phyloP scores from a whole-genome alignment of 2,329 filamentous ascomycete genomes.

The Cladosporium sp. region DNA sequence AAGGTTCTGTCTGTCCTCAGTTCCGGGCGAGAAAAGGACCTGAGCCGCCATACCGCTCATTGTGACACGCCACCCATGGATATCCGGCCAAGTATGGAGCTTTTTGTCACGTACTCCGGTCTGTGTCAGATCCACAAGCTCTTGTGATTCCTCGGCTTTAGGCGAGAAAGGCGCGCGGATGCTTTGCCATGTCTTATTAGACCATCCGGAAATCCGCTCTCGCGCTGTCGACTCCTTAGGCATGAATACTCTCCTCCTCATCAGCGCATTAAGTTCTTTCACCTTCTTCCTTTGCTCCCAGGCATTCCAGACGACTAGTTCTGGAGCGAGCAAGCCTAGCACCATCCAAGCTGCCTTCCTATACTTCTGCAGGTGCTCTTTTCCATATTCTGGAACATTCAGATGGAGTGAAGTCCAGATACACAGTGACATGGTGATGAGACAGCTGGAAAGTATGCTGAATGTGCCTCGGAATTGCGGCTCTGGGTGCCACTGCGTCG shows the following conservation, averaged over 20 bases:
- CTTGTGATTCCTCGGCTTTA: not conserved
- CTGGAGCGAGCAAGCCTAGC: constrained; percentile 22
- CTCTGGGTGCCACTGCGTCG: constrained; percentile 21
- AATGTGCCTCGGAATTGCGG: constrained; percentile 22
- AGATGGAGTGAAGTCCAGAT: constrained; percentile 26
- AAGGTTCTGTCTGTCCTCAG: not conserved
- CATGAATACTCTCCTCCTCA: constrained; percentile 11
- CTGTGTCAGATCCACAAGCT: not conserved
- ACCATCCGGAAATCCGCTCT: not conserved
- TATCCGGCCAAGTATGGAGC: constrained; percentile 22
- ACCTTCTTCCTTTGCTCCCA: not conserved
- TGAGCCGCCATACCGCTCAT: constrained; percentile 25
- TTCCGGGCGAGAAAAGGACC: not conserved
- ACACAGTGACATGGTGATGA: constrained; percentile 23
- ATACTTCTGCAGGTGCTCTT: constrained; percentile 14
- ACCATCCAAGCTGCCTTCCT: constrained; percentile 21
- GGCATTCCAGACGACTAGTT: constrained; percentile 19
- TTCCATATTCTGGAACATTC: constrained; percentile 22
- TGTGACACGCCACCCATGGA: constrained; percentile 24
- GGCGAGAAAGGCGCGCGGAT: not conserved
- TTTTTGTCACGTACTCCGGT: not conserved
- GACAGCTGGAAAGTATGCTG: constrained; percentile 21
- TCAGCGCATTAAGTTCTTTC: not conserved
- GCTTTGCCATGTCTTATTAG: not conserved
- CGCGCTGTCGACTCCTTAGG: not conserved